phyloP scores from a whole-genome alignment of 768 basidiomycete genomes.

The Lanmaoa rubissima region DNA sequence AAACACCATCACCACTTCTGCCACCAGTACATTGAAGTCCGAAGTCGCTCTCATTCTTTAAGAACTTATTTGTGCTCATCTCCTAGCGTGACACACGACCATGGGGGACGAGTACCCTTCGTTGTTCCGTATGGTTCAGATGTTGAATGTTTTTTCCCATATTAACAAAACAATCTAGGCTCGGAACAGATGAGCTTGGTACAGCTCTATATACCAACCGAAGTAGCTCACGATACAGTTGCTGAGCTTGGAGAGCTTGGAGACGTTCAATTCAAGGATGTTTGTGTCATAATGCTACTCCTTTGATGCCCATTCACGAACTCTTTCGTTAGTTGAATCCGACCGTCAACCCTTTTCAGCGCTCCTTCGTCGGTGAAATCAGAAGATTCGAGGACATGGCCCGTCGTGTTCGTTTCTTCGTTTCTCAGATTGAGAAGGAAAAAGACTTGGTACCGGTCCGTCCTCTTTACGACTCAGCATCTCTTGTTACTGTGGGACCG shows the following conservation, averaged over 20 bases:
- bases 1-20: constrained; percentile 13
- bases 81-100: not conserved
- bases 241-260: constrained; percentile 94
- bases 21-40: not conserved
- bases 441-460: constrained; percentile 80
- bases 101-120: constrained; percentile 85
- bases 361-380: constrained; percentile 95
- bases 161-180: constrained; percentile 44
- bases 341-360: constrained; percentile 94
- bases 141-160: not conserved
- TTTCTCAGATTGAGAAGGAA: constrained; percentile 81
- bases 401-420: constrained; percentile 89
- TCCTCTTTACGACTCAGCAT: constrained; percentile 81
- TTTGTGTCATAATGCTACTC: constrained; percentile 39
- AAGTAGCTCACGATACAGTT: constrained; percentile 96
- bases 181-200: constrained; percentile 98
- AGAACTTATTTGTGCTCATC: not conserved
- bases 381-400: constrained; percentile 95
- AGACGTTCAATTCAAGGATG: constrained; percentile 96
- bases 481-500: constrained; percentile 86
- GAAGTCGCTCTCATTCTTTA: not conserved
- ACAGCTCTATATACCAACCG: constrained; percentile 94
- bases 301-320: constrained; percentile 2
- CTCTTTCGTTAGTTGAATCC: constrained; percentile 73
- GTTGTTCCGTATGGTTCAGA: constrained; percentile 61